Evolutionary conservation across 2,329 filamentous ascomycete genomes (phyloP), one percentile per base, ranked within the genome.

Genomic region (Apiospora phragmitis): DNA sequence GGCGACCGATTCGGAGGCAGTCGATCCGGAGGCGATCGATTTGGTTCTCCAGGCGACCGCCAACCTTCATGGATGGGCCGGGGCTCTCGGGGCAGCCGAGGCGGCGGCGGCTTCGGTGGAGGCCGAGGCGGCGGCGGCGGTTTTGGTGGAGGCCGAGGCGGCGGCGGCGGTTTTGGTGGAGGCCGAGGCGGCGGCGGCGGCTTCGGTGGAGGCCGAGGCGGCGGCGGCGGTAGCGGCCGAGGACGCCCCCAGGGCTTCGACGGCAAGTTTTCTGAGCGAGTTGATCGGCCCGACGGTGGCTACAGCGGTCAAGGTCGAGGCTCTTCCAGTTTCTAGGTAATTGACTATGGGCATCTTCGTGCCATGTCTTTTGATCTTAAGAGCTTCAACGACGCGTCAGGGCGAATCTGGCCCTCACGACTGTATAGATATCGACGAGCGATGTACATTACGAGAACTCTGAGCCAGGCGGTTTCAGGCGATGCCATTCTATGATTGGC

Each of bases 361-460:
- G 18, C 29, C 29, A 35, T n/a, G 51, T 35, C 51, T 59, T 62
- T 38, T 38, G 55, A 4, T n/a, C 55, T 38, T 6, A 9, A 47
- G 51, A 59, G 55, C 9, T 38, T 38, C 35, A 11, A 38, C 18
- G 55, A 62, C 21, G 55, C 32, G 18, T n/a, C 16, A 38, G 55
- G 55, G 55, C 21, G 18, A 38, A n/a, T n/a, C 55, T 62, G 29
- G 38, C 55, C 32, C 18, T 12, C 38, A n/a, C 32, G 29, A 38
- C 29, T 38, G 55, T 62, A 38, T 62, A 38, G 55, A 62, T 62
- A 38, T 62, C 32, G 55, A 62, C 38, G 55, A 38, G 32, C 55
- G 32, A 62, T 62, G 55, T 62, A 62, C 32, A 62, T 38, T 62
- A 62, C 55, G 55, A 62, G 55, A 62, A 62, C 55, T 29, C 55